Evolutionary conservation across 2,329 filamentous ascomycete species (phyloP), one percentile per base, ranked within the genome.

Genomic region (Ophiosphaerella narmari): DNA sequence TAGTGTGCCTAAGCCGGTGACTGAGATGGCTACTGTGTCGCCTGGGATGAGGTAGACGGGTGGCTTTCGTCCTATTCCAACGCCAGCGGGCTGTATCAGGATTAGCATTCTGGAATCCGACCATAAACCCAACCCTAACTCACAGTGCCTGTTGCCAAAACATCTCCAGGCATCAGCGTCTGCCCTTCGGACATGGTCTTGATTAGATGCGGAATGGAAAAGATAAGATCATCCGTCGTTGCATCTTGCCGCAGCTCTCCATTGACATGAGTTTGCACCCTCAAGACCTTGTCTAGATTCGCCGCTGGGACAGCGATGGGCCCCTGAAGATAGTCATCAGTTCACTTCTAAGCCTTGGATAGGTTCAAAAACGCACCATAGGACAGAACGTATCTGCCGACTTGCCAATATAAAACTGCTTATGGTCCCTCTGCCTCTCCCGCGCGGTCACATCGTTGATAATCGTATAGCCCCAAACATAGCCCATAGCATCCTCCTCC

Each of bases 361-460:
- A 7, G 4, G 13, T n/a, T 29, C 14, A n/a, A 18, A 3, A 7
- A 43, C 48, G 12, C 54, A 78, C 77, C 72, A 83, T 83, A 0
- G 81, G 81, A 52, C 80, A 84, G 54, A 79, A 83, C 0, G 80
- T 82, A 60, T 84, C 80, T 0, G 76, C 67, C 0, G 77, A 81
- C 61, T 84, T 84, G 7, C 82, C 82, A 41, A 85, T 77, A 47
- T 79, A 84, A 62, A 84, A 85, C 53, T 85, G 82, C 62, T 84
- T 84, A 50, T 85, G 82, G 41, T 67, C 66, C 40, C 63, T 54
- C 38, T 63, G 64, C 18, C 60, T 43, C 40, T 63, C 60, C 2
- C 66, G 44, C 36, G 63, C 62, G 5, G 63, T 66, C 42, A 65
- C 41, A 47, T 67, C 59, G 37, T 65, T 85, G 37, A 80, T 74